Evolutionary conservation across 768 basidiomycete genomes (phyloP), one percentile per base, ranked within the genome.

Genomic region (Boletus barrowsii): DNA sequence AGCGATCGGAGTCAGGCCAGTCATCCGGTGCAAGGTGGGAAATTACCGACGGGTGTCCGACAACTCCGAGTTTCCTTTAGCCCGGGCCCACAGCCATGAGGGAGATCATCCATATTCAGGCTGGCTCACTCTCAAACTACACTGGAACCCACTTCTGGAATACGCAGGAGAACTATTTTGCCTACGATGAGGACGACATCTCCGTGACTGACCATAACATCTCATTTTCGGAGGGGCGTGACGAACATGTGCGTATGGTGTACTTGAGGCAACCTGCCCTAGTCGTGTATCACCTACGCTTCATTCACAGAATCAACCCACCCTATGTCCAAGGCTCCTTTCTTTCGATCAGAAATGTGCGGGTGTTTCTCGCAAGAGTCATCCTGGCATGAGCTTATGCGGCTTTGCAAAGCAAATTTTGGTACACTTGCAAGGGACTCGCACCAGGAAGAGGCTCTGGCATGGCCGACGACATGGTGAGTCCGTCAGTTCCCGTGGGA

Each of bases 71-170:
- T 41, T 22, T 4, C 20, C 18, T 43, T 43, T 24, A 29, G 4
- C 26, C 17, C 18, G 18, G 24, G 4, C 26, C 13, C 10, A 41
- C 47, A 39, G 41, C 51, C 32, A 90, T 90, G 88, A 83, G 79
- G 63, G 89, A 92, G 65, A 88, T 90, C 56, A 69, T 92, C 54
- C 85, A 92, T 67, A 74, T 92, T 47, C 89, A 91, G 68, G 87
- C 87, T 0, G 88, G 88, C 51, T 67, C 75, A 33, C 62, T 80
- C 42, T 77, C 88, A 18, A 90, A 91, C 63, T 83, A 83, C 63
- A 69, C 79, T 18, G 88, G 87, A 43, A 82, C 87, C 0, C 89
- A 91, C 62, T 90, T 88, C 61, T 92, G 88, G 88, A 90, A 90
- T 62, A 79, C 86, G 1, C 88, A 90, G 68, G 85, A 89, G 67